Base-by-base conservation (phyloP, 306 rosid species). In the Begonia peltatifolia region DNA sequence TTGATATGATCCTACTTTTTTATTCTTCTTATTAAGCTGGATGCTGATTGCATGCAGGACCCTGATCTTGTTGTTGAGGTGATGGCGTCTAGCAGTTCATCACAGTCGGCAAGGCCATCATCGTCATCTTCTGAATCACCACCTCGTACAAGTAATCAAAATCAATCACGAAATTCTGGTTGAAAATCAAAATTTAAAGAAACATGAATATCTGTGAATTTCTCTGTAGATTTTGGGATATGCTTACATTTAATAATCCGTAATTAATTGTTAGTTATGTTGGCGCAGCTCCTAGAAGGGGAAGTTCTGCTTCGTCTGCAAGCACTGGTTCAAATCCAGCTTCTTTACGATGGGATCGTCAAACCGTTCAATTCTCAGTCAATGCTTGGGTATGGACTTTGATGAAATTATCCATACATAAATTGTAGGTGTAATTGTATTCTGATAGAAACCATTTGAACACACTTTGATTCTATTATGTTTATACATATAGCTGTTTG, bases 351-450 rank as follows among this genome's bases (percentile, higher is more conserved):
- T 90, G 99, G 96, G 96, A 83, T 72, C 73, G 74, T 23, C 84
- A 86, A 70, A 92, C 96, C 1, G 69, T 92, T 61, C 84, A 75
- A 57, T 92, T 92, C 60, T 86, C 99, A 18, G 78, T 86, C 54
- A 86, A 92, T 70, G 99, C 99, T 65, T 92, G 99, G 99, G 99
- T 87, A 81, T 18, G 17, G 55, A 42, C 42, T 60, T 44, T 30
- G 9, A 30, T 30, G 38, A 30, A 30, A 5, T 30, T 30, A 7
- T 30, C 1, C 8, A 20, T 20, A 20, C 38, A 30, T 30, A 30
- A 0, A 5, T 6, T 30, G 6, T 30, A 30, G 38, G 6, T 30
- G 38, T 30, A 30, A 30, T 30, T 30, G 8, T 7, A 30, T 30
- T 30, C 38, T 30, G 38, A 30, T 5, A 30, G 9, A 30, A 30